phyloP scores from a whole-genome alignment of 345 rosid species.

The Eucalyptus cloeziana region DNA sequence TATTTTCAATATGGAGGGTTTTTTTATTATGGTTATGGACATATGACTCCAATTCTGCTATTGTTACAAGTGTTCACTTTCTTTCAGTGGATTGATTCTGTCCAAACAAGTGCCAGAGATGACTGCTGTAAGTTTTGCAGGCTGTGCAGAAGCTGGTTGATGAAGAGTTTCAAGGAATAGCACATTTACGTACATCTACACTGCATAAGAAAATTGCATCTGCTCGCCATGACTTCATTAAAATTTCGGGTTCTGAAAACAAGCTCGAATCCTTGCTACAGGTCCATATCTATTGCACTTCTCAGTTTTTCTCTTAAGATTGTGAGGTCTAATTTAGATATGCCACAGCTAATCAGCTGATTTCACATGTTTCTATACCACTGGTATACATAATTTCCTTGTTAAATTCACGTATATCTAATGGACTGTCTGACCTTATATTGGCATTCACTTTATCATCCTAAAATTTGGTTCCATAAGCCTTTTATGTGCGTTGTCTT shows the following conservation, averaged over 20 bases:
- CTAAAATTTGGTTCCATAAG: neutral
- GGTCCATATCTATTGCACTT: constrained; percentile 20
- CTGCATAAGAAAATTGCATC: constrained; percentile 85
- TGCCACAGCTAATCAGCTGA: neutral
- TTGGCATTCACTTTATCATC: neutral
- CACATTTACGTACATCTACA: constrained; percentile 81
- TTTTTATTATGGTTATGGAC: neutral
- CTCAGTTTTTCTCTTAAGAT: neutral
- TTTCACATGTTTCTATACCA: neutral
- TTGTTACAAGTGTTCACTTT: neutral
- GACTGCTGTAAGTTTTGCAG: constrained; percentile 20
- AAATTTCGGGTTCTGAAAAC: constrained; percentile 82
- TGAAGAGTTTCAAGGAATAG: constrained; percentile 90
- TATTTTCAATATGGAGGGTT: neutral
- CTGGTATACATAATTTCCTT: neutral
- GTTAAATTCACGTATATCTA: neutral
- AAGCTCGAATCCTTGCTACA: constrained; percentile 86
- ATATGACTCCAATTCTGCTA: neutral
- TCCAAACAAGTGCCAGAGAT: neutral
- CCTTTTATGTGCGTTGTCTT: neutral
- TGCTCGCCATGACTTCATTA: constrained; percentile 88
- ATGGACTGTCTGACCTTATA: neutral
- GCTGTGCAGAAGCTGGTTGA: constrained; percentile 86
- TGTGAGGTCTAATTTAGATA: neutral
- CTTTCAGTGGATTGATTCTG: neutral